These are phyloP conservation scores for Bryoglossum gracile DNA, from an alignment of 495 filamentous ascomycete species.

Conservation along the genomic window DNA sequence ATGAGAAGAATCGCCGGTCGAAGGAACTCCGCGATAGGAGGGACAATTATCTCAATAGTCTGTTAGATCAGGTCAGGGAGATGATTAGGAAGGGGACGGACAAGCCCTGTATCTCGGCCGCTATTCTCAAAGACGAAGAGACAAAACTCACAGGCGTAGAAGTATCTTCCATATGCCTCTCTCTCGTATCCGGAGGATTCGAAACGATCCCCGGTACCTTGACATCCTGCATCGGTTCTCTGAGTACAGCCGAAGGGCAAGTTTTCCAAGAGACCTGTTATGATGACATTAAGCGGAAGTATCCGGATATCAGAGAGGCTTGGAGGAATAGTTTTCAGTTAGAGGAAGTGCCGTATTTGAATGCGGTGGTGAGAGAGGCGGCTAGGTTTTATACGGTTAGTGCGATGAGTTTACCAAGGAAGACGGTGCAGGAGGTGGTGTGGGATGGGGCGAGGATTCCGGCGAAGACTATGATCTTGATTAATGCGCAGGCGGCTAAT, in stretches of 20 bases:
- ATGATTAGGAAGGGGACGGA: conserved; percentile 52
- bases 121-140: conserved; percentile 55
- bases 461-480: conserved; percentile 46
- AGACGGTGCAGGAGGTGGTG: conserved; percentile 43
- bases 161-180: conserved; percentile 52
- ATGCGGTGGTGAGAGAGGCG: conserved; percentile 47
- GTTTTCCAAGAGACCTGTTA: conserved; percentile 57
- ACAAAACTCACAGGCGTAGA: conserved; percentile 51
- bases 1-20: conserved; percentile 39
- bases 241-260: conserved; percentile 46
- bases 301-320: conserved; percentile 40
- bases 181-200: conserved; percentile 54
- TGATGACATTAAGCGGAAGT: conserved; percentile 44
- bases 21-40: conserved; percentile 50
- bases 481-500: conserved; percentile 52
- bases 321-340: conserved; percentile 40
- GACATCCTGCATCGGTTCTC: conserved; percentile 50
- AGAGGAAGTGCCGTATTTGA: conserved; percentile 43
- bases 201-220: conserved; percentile 57
- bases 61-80: conserved; percentile 47
- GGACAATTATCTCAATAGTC: conserved; percentile 48
- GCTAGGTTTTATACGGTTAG: conserved; percentile 48
- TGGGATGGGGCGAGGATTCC: conserved; percentile 52
- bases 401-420: conserved; percentile 46
- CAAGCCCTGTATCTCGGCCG: conserved; percentile 58